Conservation (phyloP, 176 grass and related monocot species). For the Canna indica region DNA sequence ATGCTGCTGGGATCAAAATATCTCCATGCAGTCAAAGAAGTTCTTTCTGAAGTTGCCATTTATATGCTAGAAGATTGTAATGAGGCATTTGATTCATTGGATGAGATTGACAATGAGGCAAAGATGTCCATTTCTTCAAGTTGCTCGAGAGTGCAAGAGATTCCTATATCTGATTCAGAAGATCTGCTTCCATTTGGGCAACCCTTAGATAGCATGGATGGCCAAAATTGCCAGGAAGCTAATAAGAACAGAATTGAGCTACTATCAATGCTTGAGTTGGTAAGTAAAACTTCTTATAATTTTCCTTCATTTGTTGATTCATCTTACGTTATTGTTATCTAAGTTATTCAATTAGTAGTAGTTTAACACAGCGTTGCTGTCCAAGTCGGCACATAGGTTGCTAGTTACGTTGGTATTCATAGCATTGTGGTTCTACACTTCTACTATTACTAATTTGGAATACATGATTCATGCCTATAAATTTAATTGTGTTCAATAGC, state of each 20-base stretch:
- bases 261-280: conserved; percentile 44
- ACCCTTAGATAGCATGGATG: not conserved
- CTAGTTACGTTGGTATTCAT: too few species aligned
- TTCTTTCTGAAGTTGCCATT: conserved; percentile 42
- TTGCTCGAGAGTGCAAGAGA: conserved; percentile 19
- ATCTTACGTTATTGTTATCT: too few species aligned
- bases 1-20: conserved; percentile 53
- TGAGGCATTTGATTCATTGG: conserved; percentile 5
- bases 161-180: conserved; percentile 21
- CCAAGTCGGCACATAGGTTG: too few species aligned
- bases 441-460: too few species aligned
- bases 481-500: too few species aligned
- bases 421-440: too few species aligned
- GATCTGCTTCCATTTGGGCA: conserved; percentile 18
- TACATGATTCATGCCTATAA: too few species aligned
- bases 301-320: not conserved
- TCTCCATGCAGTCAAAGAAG: conserved; percentile 36
- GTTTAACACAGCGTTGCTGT: too few species aligned
- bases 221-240: conserved; percentile 14
- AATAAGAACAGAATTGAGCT: conserved; percentile 38
- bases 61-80: conserved; percentile 30
- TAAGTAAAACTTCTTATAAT: conserved; percentile 12
- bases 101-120: conserved; percentile 14
- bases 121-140: conserved; percentile 30
- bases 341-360: too few species aligned